These are phyloP conservation scores for Cymbidium sinense DNA, from an alignment of 106 monocot species.

Conservation along the genomic window DNA sequence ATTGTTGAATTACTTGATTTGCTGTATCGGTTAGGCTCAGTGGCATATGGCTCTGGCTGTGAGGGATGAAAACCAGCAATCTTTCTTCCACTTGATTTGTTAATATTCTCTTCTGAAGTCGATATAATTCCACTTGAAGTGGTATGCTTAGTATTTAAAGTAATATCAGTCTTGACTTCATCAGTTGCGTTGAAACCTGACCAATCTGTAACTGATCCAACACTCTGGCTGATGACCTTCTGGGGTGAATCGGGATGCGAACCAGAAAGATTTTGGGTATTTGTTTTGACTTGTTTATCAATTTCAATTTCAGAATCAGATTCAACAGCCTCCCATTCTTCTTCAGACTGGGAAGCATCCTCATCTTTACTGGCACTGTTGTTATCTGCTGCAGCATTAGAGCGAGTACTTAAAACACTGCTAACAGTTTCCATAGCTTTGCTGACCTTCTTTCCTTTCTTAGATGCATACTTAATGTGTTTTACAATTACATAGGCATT, in stretches of 20 bases:
- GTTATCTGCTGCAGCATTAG: neutral
- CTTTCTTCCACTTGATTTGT: too few species aligned
- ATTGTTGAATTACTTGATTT: constrained; percentile 13
- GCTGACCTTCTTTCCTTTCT: constrained; percentile 57
- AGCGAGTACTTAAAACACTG: constrained; percentile 12
- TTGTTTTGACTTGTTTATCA: constrained; percentile 1
- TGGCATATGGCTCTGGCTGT: constrained; percentile 11
- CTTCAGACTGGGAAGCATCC: constrained; percentile 9
- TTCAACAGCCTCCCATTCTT: constrained; percentile 24
- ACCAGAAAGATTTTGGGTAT: neutral
- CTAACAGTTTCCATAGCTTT: constrained; percentile 29
- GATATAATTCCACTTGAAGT: too few species aligned
- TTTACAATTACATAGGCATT: constrained; percentile 63
- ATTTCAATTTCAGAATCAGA: constrained; percentile 30
- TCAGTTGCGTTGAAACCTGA: neutral
- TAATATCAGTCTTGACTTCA: neutral
- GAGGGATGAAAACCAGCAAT: neutral
- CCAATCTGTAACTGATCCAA: neutral
- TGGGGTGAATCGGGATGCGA: neutral
- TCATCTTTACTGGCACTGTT: constrained; percentile 12
- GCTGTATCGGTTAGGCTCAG: constrained; percentile 27
- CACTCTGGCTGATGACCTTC: neutral
- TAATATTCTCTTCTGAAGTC: neutral
- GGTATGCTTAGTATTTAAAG: too few species aligned
- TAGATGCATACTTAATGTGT: constrained; percentile 49